phyloP scores from a whole-genome alignment of 2,329 filamentous ascomycete genomes.

The Emergomyces africanus region DNA sequence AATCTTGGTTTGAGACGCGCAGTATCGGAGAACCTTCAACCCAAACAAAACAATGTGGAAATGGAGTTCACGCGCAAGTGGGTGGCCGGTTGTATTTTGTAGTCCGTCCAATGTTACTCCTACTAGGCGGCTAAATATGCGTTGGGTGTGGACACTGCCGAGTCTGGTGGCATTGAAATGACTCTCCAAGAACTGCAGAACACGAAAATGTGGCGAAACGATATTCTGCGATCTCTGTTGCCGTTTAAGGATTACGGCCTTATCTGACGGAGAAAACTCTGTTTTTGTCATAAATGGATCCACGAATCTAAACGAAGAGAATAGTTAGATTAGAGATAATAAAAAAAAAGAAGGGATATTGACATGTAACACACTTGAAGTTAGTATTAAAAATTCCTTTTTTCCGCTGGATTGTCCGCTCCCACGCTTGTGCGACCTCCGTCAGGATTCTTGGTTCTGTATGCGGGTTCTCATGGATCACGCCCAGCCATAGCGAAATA shows the following conservation, averaged over 20 bases:
- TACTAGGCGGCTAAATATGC: conserved; percentile 69
- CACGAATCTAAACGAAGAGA: conserved; percentile 40
- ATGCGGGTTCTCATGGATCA: conserved; percentile 88
- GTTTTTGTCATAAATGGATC: conserved; percentile 87
- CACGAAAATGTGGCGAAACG: conserved; percentile 70
- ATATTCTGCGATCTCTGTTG: conserved; percentile 71
- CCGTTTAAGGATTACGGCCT: conserved; percentile 56
- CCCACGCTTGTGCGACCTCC: conserved; percentile 85
- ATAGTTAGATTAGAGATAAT: conserved; percentile 8
- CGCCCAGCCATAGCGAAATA: conserved; percentile 88
- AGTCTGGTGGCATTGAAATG: conserved; percentile 92
- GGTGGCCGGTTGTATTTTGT: conserved; percentile 59
- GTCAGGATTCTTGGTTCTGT: conserved; percentile 76
- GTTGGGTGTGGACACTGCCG: conserved; percentile 67
- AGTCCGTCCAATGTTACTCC: conserved; percentile 66
- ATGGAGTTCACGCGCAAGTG: conserved; percentile 80
- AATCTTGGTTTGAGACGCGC: conserved; percentile 49
- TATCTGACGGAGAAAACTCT: conserved; percentile 87
- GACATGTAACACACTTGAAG: conserved; percentile 39
- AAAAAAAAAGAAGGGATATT: background rate
- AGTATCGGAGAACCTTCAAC: conserved; percentile 61
- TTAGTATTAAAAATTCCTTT: conserved; percentile 68
- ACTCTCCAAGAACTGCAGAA: conserved; percentile 82
- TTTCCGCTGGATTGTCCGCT: conserved; percentile 62
- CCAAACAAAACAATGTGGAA: conserved; percentile 80